These are phyloP conservation scores for Tolypocladium amazonense DNA, from an alignment of 2,329 filamentous ascomycete species.

Conservation along the genomic window DNA sequence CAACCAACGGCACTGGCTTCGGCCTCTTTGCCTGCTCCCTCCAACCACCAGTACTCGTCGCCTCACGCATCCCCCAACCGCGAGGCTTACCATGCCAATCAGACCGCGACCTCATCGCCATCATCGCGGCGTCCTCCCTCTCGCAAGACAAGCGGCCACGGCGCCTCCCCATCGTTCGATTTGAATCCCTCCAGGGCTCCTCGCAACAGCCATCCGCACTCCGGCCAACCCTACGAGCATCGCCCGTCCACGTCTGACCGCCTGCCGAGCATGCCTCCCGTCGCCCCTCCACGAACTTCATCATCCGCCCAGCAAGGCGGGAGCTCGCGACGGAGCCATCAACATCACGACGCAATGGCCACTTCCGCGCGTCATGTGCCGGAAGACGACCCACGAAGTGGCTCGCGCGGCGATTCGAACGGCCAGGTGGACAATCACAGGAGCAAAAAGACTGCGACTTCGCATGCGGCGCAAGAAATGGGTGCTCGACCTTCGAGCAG, in stretches of 20 bases:
- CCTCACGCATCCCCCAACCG: conserved; percentile 39
- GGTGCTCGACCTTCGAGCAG: conserved; percentile 26
- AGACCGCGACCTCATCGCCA: conserved; percentile 35
- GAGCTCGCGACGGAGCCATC: conserved; percentile 32
- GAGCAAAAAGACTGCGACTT: conserved; percentile 16
- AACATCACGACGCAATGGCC: conserved; percentile 32
- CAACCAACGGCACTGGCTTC: conserved; percentile 39
- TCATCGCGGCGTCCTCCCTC: conserved; percentile 42
- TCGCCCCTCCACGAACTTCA: conserved; percentile 72
- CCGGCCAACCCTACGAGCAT: conserved; percentile 30
- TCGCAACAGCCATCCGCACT: conserved; percentile 30
- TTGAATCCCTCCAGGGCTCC: conserved; percentile 35
- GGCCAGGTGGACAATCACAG: conserved; percentile 17
- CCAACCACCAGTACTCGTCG: conserved; percentile 41
- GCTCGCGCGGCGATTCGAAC: conserved; percentile 20
- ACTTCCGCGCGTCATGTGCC: conserved; percentile 30
- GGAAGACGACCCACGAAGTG: conserved; percentile 23
- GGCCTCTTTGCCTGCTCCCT: conserved; percentile 37
- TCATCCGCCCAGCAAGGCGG: conserved; percentile 53
- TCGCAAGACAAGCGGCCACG: conserved; percentile 40
- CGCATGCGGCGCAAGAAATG: conserved; percentile 22
- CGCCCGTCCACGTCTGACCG: conserved; percentile 35
- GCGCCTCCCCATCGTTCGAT: conserved; percentile 23
- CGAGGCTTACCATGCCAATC: conserved; percentile 47
- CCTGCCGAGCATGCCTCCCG: conserved; percentile 53